Conservation (phyloP, 305 asterid species). For the Solanum hybrid region DNA sequence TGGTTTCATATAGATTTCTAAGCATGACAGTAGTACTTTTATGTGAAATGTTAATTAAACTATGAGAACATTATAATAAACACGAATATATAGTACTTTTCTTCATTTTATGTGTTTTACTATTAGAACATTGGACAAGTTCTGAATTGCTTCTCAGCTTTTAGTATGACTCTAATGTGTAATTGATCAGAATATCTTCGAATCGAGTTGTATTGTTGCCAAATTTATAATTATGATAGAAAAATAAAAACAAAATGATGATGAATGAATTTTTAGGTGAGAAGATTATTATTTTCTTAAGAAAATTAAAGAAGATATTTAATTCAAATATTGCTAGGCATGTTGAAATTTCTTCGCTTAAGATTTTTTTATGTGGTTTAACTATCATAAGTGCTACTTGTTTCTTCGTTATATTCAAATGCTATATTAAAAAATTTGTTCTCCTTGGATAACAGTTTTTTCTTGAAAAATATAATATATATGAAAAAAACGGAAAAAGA, state of each 20-base stretch:
- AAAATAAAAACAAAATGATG: too few species aligned
- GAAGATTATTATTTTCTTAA: background rate
- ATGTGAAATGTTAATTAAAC: background rate
- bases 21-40: background rate
- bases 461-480: too few species aligned
- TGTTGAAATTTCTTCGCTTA: background rate
- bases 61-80: background rate
- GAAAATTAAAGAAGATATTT: background rate
- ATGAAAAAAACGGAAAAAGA: too few species aligned
- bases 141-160: background rate
- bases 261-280: background rate
- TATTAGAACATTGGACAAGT: background rate
- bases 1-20: background rate
- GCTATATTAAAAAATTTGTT: background rate
- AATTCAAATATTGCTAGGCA: too few species aligned
- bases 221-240: background rate
- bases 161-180: background rate
- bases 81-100: background rate
- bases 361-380: background rate
- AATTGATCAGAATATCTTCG: background rate
- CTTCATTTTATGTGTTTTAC: background rate
- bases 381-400: background rate
- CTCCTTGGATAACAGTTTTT: too few species aligned
- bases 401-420: background rate
- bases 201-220: background rate